These are phyloP conservation scores for Acacia concinna DNA, from an alignment of 331 rosid genomes.

Conservation along the genomic window DNA sequence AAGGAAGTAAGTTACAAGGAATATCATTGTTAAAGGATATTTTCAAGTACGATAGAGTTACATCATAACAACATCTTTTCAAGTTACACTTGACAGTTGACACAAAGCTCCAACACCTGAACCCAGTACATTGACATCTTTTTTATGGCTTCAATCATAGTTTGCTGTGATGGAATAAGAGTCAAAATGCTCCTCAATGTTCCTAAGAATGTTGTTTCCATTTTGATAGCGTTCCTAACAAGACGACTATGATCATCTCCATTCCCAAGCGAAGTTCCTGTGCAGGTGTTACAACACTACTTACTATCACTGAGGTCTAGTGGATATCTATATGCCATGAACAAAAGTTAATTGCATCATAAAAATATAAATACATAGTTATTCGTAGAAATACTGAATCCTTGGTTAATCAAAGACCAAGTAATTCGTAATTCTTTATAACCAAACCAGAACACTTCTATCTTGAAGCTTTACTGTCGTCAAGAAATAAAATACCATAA, in stretches of 20 bases:
- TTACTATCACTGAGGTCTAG: constrained; percentile 96
- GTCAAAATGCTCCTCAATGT: constrained; percentile 82
- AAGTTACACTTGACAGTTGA: constrained; percentile 40
- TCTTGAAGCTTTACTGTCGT: not conserved
- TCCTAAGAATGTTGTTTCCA: constrained; percentile 62
- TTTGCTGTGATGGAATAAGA: constrained; percentile 73
- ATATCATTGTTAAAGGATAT: no score
- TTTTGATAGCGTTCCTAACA: constrained; percentile 85
- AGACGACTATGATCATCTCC: constrained; percentile 85
- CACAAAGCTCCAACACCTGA: constrained; percentile 83
- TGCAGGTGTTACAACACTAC: constrained; percentile 78
- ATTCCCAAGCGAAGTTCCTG: constrained; percentile 81
- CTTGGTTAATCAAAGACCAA: no score
- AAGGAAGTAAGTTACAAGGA: no score
- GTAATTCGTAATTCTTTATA: not conserved
- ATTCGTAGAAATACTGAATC: constrained; percentile 3
- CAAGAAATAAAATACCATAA: not conserved
- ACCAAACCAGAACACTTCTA: not conserved
- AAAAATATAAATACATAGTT: constrained; percentile 4
- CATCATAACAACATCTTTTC: no score
- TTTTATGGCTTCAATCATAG: constrained; percentile 75
- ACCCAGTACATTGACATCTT: constrained; percentile 73
- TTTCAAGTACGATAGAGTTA: no score
- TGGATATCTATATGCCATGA: constrained; percentile 75
- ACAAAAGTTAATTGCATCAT: constrained; percentile 3